Evolutionary conservation across 1,284 basidiomycete genomes (phyloP), one percentile per base, ranked within the genome.

Genomic region (Cutaneotrichosporon sp.): DNA sequence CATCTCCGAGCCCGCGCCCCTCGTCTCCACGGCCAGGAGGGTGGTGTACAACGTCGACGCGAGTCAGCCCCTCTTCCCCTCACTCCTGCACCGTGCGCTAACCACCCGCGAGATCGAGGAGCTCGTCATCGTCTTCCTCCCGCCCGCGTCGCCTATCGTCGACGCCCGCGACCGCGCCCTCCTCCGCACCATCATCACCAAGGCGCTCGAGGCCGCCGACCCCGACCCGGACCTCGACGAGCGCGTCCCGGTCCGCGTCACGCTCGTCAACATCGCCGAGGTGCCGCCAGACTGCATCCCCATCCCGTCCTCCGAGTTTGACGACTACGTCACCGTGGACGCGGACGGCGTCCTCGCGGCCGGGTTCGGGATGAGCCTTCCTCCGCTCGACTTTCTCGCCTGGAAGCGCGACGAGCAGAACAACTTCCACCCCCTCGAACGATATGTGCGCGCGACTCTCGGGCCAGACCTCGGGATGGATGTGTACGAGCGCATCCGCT

Each of bases 221-320:
- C 47, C 27, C 24, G 47, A 27, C 47, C 25, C 47, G 13, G 47
- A 14, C 18, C 11, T n/a, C 24, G 47, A 31, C 7, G 27, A 49
- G 25, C 25, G 18, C 16, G 38, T 1, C 1, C 47, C 47, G 13
- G 11, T 49, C 24, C 47, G 16, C 18, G 27, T 49, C 27, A 49
- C 47, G 4, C 27, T 49, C 14, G 47, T 49, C 25, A 49, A 49
- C 47, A 49, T 27, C 13, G 27, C 24, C 25, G 27, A 49, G 47
- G 47, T 49, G 9, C 47, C 47, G 14, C 47, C 27, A 27, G 47
- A 49, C 47, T 49, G 47, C 18, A 49, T 49, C 47, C 47, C 47
- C 14, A 31, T 31, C 24, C 47, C 47, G 4, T 29, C 27, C 4
- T 49, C 47, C 18, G 47, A 49, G 27, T 49, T 49, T 31, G 47